A percentile compares a stretch with the other conserved stretches of the same genome.
Evolutionary conservation across 805 yeast species (phyloP).

Genomic region (Lipomyces yamanashiensis): DNA sequence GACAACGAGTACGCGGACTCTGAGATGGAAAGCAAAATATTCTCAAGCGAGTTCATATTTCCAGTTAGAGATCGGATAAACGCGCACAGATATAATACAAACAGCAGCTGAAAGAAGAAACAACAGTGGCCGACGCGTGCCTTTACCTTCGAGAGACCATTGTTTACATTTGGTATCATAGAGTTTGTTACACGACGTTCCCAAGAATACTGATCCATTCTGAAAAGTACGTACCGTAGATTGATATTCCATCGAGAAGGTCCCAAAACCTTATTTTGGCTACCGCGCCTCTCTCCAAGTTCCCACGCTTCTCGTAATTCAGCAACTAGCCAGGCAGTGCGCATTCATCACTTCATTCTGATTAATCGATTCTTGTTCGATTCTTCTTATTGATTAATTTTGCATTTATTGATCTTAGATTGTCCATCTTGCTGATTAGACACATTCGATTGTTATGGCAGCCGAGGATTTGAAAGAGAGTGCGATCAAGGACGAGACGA

Average conservation of each 20-base stretch:
- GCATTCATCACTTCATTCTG: neutral
- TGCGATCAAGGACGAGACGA: conserved; percentile 24
- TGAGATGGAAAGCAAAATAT: conserved; percentile 27
- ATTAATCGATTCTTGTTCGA: neutral
- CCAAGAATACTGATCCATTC: conserved; percentile 4
- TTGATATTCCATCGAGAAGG: conserved; percentile 1
- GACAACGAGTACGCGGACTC: conserved; percentile 37
- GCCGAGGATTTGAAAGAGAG: conserved; percentile 12
- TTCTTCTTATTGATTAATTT: neutral
- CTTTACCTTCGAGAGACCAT: neutral
- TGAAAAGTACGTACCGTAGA: conserved; percentile 1
- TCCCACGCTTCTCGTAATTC: neutral
- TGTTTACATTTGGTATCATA: conserved; percentile 10
- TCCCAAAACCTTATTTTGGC: conserved; percentile 2
- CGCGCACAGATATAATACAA: too few species aligned
- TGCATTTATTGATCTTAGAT: neutral
- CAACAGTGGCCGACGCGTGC: neutral
- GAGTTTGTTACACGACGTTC: neutral
- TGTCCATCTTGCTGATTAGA: neutral
- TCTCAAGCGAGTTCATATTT: conserved; percentile 21
- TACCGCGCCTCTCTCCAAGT: neutral
- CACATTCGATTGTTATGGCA: neutral
- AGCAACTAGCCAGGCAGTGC: neutral
- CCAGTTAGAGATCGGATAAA: too few species aligned
- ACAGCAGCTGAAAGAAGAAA: neutral